A percentile compares a stretch with the other conserved stretches of the same genome.
These are phyloP conservation scores for Phyllostachys edulis DNA, from an alignment of 176 grass and related monocot genomes.

Conservation along the genomic window DNA sequence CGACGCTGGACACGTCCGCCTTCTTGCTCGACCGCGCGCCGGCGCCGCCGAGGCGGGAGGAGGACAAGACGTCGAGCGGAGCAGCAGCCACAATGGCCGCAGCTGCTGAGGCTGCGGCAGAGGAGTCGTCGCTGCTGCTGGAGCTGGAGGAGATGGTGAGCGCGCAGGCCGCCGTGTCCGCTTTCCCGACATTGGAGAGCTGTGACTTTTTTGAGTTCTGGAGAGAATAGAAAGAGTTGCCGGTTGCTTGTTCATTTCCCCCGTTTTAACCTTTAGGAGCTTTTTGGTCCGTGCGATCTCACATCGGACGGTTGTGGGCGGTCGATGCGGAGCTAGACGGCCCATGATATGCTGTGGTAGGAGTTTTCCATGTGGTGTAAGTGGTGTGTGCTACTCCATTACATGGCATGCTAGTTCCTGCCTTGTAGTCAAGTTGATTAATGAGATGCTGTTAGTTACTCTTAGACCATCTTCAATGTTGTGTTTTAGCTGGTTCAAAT, in stretches of 20 bases:
- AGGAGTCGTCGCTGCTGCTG: background rate
- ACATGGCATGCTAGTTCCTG: background rate
- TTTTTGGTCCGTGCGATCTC: background rate
- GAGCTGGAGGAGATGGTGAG: conserved; percentile 40
- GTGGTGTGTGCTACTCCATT: too few species aligned
- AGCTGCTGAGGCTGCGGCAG: background rate
- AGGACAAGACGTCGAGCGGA: background rate
- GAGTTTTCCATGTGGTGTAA: background rate
- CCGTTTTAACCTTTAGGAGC: background rate
- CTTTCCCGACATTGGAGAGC: conserved; percentile 47
- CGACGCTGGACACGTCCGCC: conserved; percentile 58
- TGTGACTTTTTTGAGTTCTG: background rate
- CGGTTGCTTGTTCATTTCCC: too few species aligned
- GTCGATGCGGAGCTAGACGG: background rate
- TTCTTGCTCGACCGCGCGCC: conserved; percentile 34
- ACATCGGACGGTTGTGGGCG: background rate
- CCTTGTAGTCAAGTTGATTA: background rate
- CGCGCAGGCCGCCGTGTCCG: background rate
- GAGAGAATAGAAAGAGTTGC: too few species aligned
- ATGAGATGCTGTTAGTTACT: background rate
- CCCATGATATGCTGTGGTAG: background rate
- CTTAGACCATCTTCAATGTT: too few species aligned
- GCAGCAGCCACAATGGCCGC: background rate
- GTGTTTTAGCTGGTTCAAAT: too few species aligned
- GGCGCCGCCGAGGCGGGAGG: background rate